Conservation (phyloP, 2,329 filamentous ascomycete species). For the Thelonectria blattea region DNA sequence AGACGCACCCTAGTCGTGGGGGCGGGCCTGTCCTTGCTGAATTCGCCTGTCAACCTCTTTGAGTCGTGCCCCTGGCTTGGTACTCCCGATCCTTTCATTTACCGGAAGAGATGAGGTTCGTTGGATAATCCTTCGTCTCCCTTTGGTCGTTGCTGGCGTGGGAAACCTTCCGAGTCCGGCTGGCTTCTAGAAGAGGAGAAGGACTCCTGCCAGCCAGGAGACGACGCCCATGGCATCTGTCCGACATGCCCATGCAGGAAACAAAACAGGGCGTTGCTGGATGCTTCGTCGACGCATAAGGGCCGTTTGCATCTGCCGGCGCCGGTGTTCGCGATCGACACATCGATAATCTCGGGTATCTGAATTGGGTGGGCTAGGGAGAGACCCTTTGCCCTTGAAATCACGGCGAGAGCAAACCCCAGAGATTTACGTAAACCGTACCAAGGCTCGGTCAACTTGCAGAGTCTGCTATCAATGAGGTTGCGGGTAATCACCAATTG, state of each 20-base stretch:
- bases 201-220: background rate
- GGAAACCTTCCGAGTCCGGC: slow-evolving; percentile 9
- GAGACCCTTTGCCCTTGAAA: slow-evolving; percentile 19
- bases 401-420: slow-evolving; percentile 9
- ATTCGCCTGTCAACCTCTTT: slow-evolving; percentile 18
- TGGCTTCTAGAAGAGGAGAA: slow-evolving; percentile 31
- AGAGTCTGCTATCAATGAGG: background rate
- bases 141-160: slow-evolving; percentile 19
- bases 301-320: slow-evolving; percentile 24
- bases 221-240: slow-evolving; percentile 25
- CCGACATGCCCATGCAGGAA: slow-evolving; percentile 28
- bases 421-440: slow-evolving; percentile 20
- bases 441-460: slow-evolving; percentile 1
- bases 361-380: slow-evolving; percentile 26
- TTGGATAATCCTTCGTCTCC: slow-evolving; percentile 20
- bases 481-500: background rate
- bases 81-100: slow-evolving; percentile 32
- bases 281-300: slow-evolving; percentile 14
- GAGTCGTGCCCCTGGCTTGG: slow-evolving; percentile 24
- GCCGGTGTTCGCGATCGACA: slow-evolving; percentile 36
- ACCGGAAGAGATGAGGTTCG: slow-evolving; percentile 28
- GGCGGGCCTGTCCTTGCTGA: slow-evolving; percentile 22
- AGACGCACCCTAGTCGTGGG: slow-evolving; percentile 32
- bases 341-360: slow-evolving; percentile 41
- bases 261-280: slow-evolving; percentile 16